Evolutionary conservation across 1,284 basidiomycete species (phyloP).

Genomic region (Puccinia novopanici): DNA sequence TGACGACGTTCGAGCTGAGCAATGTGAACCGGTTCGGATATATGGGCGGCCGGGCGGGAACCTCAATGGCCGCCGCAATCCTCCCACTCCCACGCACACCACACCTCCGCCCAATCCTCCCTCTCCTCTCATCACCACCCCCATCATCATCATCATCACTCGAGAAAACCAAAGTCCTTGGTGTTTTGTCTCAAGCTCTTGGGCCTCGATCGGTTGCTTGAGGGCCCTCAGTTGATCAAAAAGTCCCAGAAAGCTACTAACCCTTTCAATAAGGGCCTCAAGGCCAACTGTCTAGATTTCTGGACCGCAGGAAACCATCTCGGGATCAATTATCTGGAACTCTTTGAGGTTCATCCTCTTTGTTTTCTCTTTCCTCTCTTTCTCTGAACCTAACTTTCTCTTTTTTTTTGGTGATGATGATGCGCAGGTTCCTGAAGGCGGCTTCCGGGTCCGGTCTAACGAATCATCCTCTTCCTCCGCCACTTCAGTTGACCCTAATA

Average conservation of each 20-base stretch:
- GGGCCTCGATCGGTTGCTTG: conserved; percentile 89
- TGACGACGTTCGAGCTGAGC: conserved; percentile 93
- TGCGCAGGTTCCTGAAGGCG: conserved; percentile 25
- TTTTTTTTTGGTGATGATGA: background rate
- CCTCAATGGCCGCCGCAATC: conserved; percentile 32
- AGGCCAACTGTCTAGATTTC: conserved; percentile 90
- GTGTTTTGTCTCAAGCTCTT: conserved; percentile 82
- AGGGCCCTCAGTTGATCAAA: conserved; percentile 77
- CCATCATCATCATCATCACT: background rate
- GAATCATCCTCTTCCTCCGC: background rate
- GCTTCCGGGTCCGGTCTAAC: conserved; percentile 10
- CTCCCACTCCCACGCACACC: conserved; percentile 40
- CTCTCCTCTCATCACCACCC: background rate
- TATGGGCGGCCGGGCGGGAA: conserved; percentile 73
- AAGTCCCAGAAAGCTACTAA: conserved; percentile 70
- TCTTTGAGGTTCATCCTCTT: conserved; percentile 72
- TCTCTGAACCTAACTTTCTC: background rate
- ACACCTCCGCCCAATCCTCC: conserved; percentile 34
- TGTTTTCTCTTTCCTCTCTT: conserved; percentile 1
- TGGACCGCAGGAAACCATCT: conserved; percentile 83
- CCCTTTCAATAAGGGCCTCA: conserved; percentile 84
- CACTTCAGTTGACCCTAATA: background rate
- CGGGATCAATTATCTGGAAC: conserved; percentile 80
- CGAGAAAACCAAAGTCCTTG: conserved; percentile 9
- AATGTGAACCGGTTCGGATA: conserved; percentile 93